phyloP scores from a whole-genome alignment of 768 basidiomycete genomes.

The Infundibulicybe gibba region DNA sequence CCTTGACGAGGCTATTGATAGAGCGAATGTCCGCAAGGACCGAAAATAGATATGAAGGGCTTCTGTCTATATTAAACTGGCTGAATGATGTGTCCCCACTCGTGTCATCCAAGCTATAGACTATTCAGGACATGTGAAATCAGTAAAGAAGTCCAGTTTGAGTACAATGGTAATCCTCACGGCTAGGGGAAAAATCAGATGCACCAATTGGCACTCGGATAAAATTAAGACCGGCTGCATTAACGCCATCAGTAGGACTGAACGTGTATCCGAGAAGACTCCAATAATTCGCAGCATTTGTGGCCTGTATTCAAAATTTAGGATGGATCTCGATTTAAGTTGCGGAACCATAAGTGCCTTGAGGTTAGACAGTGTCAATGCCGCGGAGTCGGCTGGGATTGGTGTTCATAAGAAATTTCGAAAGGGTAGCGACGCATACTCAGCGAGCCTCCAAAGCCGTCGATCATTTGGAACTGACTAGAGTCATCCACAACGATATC shows the following conservation, averaged over 20 bases:
- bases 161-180: constrained; percentile 26
- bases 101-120: constrained; percentile 66
- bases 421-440: constrained; percentile 35
- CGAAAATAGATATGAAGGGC: constrained; percentile 61
- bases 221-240: constrained; percentile 66
- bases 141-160: background rate
- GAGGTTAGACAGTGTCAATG: constrained; percentile 53
- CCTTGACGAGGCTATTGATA: constrained; percentile 46
- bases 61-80: constrained; percentile 51
- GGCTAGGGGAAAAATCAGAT: constrained; percentile 61
- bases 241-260: constrained; percentile 53
- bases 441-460: constrained; percentile 63
- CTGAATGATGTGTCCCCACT: constrained; percentile 56
- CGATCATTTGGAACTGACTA: constrained; percentile 54
- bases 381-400: constrained; percentile 65
- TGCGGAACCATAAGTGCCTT: constrained; percentile 51
- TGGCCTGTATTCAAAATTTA: constrained; percentile 25
- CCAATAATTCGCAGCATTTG: constrained; percentile 56
- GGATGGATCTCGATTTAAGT: background rate
- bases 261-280: constrained; percentile 57
- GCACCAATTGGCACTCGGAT: constrained; percentile 71
- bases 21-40: constrained; percentile 61
- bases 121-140: constrained; percentile 20
- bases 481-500: constrained; percentile 61
- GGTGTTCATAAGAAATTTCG: background rate